Evolutionary conservation across 257 asterid genomes (phyloP).

Genomic region (Nicotiana paniculata): DNA sequence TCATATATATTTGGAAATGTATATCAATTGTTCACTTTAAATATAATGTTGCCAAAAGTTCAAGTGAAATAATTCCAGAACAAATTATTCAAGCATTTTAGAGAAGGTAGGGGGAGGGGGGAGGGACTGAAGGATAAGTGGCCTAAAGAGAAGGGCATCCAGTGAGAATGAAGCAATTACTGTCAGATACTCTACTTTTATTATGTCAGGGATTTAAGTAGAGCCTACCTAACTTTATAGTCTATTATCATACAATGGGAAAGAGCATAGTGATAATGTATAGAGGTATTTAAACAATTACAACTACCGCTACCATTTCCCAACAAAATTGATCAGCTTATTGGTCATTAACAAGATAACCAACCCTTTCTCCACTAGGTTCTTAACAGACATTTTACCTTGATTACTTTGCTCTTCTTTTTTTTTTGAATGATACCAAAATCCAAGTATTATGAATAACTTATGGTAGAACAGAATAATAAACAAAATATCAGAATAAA

Average conservation of each 20-base stretch:
- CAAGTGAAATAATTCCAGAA: background rate
- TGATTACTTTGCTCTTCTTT: background rate
- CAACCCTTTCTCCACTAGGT: background rate
- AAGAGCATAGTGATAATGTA: background rate
- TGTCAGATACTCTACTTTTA: background rate
- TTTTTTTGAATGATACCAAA: background rate
- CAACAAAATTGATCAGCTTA: background rate
- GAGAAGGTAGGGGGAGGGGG: background rate
- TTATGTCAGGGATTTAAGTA: background rate
- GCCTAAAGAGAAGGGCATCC: background rate
- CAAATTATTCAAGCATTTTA: background rate
- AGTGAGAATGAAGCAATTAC: background rate
- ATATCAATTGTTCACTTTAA: background rate
- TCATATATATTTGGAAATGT: no score
- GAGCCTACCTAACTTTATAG: background rate
- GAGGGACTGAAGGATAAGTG: background rate
- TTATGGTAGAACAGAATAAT: background rate
- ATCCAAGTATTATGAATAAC: background rate
- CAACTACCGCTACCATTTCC: background rate
- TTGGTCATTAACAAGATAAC: background rate
- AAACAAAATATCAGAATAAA: background rate
- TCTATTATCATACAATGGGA: background rate
- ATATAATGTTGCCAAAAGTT: background rate
- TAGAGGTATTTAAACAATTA: background rate
- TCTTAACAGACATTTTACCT: background rate